Percentiles rank a stretch among this genome's conserved stretches.
Conservation (phyloP, 1,139 yeast genomes). For the Diutina neorugosa region DNA sequence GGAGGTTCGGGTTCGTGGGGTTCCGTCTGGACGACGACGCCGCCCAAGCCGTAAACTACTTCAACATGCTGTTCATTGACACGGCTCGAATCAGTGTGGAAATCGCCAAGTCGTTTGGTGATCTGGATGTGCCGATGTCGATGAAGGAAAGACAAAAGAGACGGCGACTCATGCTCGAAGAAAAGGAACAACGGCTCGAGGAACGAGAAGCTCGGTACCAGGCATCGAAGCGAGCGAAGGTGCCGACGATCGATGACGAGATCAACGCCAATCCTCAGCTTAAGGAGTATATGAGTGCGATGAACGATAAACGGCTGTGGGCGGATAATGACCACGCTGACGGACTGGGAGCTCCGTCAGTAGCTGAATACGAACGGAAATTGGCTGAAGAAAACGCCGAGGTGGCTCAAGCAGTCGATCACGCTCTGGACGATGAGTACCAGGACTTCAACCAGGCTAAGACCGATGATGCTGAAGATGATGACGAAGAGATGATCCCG, state of each 20-base stretch:
- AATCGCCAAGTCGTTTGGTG: conserved; percentile 75
- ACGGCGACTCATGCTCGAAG: conserved; percentile 39
- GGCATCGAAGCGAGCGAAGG: conserved; percentile 13
- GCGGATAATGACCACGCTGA: conserved; percentile 57
- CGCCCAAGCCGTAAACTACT: conserved; percentile 60
- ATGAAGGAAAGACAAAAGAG: conserved; percentile 51
- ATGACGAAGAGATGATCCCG: conserved; percentile 11
- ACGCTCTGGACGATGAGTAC: conserved; percentile 59
- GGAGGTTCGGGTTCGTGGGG: conserved; percentile 92
- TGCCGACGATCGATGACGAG: conserved; percentile 38
- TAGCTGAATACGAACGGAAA: conserved; percentile 29
- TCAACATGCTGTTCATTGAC: conserved; percentile 69
- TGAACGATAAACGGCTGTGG: conserved; percentile 65
- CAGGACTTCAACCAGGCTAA: conserved; percentile 29
- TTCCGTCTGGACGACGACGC: conserved; percentile 67
- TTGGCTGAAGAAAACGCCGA: conserved; percentile 17
- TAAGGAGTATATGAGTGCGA: conserved; percentile 70
- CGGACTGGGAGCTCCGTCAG: conserved; percentile 33
- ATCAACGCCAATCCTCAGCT: conserved; percentile 56
- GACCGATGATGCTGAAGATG: conserved; percentile 10
- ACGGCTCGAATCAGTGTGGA: conserved; percentile 72
- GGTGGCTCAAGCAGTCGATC: conserved; percentile 23
- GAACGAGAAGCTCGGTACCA: conserved; percentile 22
- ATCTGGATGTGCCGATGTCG: conserved; percentile 68
- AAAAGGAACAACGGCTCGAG: conserved; percentile 40